Percentiles rank a stretch among this genome's conserved stretches.
Evolutionary conservation across 345 rosid genomes (phyloP).

Genomic region (Cardamine chenopodiifolia): DNA sequence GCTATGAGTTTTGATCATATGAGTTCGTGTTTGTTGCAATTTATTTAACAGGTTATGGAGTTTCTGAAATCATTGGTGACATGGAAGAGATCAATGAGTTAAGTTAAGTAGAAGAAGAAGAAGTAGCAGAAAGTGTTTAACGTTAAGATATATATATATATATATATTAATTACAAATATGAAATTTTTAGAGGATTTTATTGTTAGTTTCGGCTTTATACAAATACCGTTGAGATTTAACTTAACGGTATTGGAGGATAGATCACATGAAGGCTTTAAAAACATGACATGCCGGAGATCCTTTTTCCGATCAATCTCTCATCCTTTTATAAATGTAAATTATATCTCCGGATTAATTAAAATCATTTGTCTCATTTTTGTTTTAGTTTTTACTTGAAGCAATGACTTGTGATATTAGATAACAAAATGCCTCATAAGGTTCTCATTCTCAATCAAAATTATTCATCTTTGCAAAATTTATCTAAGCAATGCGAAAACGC

Average conservation of each 20-base stretch:
- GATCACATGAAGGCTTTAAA: slow-evolving; percentile 33
- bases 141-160: slow-evolving; percentile 15
- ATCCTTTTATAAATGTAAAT: slow-evolving; percentile 34
- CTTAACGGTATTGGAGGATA: slow-evolving; percentile 16
- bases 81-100: slow-evolving; percentile 62
- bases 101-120: neutral
- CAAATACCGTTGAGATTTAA: slow-evolving; percentile 26
- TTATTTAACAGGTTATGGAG: slow-evolving; percentile 73
- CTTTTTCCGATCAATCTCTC: slow-evolving; percentile 14
- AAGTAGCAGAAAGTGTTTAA: slow-evolving; percentile 21
- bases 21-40: slow-evolving; percentile 7
- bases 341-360: neutral
- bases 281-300: slow-evolving; percentile 35
- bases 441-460: neutral
- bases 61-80: slow-evolving; percentile 67
- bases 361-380: slow-evolving; percentile 7
- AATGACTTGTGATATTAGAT: neutral
- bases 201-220: slow-evolving; percentile 19
- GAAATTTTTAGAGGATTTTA: slow-evolving; percentile 26
- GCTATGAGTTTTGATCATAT: neutral
- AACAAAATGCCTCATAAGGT: neutral
- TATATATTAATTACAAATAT: slow-evolving; percentile 13
- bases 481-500: neutral
- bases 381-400: neutral
- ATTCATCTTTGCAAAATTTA: neutral